Base-by-base conservation (phyloP, 139 green algal genomes). In the Spirogloea muscicola region DNA sequence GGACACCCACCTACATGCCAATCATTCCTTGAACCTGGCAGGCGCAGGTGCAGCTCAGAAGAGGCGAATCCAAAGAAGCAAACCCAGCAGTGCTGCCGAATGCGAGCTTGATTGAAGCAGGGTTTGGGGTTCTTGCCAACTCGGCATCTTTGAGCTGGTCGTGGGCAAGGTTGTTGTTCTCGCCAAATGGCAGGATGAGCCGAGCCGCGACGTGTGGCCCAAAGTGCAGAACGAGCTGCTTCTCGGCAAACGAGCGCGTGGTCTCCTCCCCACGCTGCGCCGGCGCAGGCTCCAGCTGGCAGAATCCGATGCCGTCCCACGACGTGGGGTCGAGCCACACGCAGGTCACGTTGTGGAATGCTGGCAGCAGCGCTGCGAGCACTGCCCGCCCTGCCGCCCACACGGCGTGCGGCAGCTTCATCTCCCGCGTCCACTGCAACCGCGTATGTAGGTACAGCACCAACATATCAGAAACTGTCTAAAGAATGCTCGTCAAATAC, bases 291-390 rank as follows among this genome's bases (percentile, higher is more conserved):
- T 34, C 33, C 57, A 6, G 33, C 5, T 18, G 25, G 33, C 57
- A 64, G 38, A 74, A 74, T 25, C 65, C 65, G 29, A 74, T 27
- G 42, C 65, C 65, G 43, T 74, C 65, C 65, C 65, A 74, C 16
- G 39, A 67, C n/a, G 25, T 39, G 21, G 65, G 65, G 38, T 58
- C 41, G 21, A 74, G 65, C 65, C 65, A 74, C 5, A 74, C 65
- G 52, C 65, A 66, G 34, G 64, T 44, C 18, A 74, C 65, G 36
- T 36, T 34, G 67, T 76, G 49, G 58, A 76, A 76, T 29, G 18
- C 16, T 43, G 67, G 67, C 46, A 76, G 67, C 27, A 76, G 49
- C n/a, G 67, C 67, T n/a, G 46, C 46, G 31, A 76, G 27, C 46
- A 76, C 29, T 1, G 31, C 43, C 27, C 46, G 44, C 10, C 67